A percentile compares a stretch with the other conserved stretches of the same genome.
These are phyloP conservation scores for Penicillium alfredii DNA, from an alignment of 495 filamentous ascomycete species.

Conservation along the genomic window DNA sequence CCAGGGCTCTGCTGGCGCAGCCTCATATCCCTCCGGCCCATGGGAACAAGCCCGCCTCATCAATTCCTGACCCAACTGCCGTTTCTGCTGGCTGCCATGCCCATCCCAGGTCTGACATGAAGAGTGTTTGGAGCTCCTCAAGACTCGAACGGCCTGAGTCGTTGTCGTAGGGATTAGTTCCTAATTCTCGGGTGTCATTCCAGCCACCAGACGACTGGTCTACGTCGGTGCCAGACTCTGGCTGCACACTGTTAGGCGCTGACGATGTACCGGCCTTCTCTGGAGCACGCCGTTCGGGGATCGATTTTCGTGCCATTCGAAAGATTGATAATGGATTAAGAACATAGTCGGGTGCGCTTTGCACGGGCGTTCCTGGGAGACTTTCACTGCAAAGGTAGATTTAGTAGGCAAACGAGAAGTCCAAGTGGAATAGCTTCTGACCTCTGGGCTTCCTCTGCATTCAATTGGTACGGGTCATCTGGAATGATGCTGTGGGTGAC, in stretches of 20 bases:
- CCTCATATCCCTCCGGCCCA: constrained; percentile 26
- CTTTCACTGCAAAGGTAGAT: constrained; percentile 8
- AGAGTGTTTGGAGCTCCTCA: constrained; percentile 24
- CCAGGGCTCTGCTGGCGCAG: constrained; percentile 21
- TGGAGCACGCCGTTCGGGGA: constrained; percentile 29
- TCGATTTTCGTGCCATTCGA: constrained; percentile 27
- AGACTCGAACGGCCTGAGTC: constrained; percentile 15
- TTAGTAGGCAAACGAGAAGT: neutral
- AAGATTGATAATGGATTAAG: constrained; percentile 29
- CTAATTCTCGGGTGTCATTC: neutral
- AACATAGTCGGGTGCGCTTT: constrained; percentile 30
- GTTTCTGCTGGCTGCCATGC: constrained; percentile 33
- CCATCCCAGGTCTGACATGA: constrained; percentile 32
- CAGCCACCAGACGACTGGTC: neutral
- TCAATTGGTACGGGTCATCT: constrained; percentile 25
- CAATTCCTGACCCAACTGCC: constrained; percentile 24
- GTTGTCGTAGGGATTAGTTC: neutral
- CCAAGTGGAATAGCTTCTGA: neutral
- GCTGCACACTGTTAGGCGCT: constrained; percentile 12
- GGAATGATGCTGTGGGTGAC: constrained; percentile 22
- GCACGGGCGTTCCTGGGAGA: constrained; percentile 17
- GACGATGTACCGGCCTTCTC: constrained; percentile 19
- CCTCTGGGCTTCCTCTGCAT: constrained; percentile 13
- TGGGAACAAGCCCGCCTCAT: constrained; percentile 21
- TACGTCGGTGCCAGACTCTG: constrained; percentile 5